Percentiles rank a stretch among this genome's conserved stretches.
Conservation (phyloP, 805 yeast species). For the Yamadazyma tumulicola region DNA sequence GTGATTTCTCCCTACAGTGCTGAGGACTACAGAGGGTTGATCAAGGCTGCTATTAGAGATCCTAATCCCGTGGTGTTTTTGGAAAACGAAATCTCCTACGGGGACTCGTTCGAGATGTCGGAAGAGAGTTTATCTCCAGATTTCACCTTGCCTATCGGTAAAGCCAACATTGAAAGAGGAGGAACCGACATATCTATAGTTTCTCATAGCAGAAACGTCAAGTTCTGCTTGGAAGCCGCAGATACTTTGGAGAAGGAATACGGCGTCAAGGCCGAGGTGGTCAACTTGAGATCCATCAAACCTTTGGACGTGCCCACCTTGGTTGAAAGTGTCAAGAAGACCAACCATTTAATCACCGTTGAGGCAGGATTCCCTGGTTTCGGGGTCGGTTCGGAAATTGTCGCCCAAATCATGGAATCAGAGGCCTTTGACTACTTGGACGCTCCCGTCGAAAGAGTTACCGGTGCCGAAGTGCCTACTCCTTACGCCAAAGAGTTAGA, state of each 20-base stretch:
- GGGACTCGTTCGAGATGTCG: constrained; percentile 83
- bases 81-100: constrained; percentile 94
- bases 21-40: constrained; percentile 92
- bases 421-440: constrained; percentile 98
- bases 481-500: constrained; percentile 96
- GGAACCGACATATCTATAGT: constrained; percentile 90
- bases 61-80: constrained; percentile 96
- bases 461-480: constrained; percentile 99
- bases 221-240: constrained; percentile 86
- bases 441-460: constrained; percentile 97
- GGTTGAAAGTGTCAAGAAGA: constrained; percentile 86
- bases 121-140: constrained; percentile 89
- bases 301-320: constrained; percentile 91
- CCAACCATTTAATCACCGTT: constrained; percentile 92
- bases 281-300: constrained; percentile 94
- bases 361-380: constrained; percentile 98
- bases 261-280: constrained; percentile 87
- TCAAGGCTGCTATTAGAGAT: constrained; percentile 96
- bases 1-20: constrained; percentile 94
- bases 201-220: constrained; percentile 89
- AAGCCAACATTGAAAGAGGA: constrained; percentile 91
- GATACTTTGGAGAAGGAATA: constrained; percentile 76
- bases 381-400: constrained; percentile 97
- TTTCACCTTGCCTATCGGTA: constrained; percentile 87
- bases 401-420: constrained; percentile 97